phyloP scores from a whole-genome alignment of 2,329 filamentous ascomycete species.

The Alternaria conjuncta region DNA sequence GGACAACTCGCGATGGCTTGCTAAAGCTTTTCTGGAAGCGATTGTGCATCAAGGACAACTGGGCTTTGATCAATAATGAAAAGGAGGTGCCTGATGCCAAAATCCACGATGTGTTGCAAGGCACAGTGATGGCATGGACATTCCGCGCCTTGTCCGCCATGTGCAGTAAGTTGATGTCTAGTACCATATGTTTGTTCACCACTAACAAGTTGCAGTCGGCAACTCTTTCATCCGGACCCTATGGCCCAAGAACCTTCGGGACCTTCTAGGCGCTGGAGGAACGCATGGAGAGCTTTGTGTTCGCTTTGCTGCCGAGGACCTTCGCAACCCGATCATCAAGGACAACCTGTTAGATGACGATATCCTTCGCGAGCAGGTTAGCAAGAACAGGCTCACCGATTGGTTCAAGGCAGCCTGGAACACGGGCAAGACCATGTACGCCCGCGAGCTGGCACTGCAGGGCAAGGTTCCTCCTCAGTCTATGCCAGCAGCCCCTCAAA shows the following conservation, averaged over 20 bases:
- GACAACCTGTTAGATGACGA: slow-evolving; percentile 78
- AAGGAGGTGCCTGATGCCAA: slow-evolving; percentile 74
- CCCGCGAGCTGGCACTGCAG: slow-evolving; percentile 27
- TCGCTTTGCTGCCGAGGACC: slow-evolving; percentile 60
- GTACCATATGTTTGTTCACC: neutral
- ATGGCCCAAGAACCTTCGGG: slow-evolving; percentile 27
- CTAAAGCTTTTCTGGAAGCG: slow-evolving; percentile 83
- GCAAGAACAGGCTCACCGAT: slow-evolving; percentile 71
- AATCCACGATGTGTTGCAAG: slow-evolving; percentile 64
- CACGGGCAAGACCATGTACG: slow-evolving; percentile 45
- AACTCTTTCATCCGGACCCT: slow-evolving; percentile 19
- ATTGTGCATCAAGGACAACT: slow-evolving; percentile 83
- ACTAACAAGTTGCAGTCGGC: slow-evolving; percentile 21
- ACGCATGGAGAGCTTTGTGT: slow-evolving; percentile 66
- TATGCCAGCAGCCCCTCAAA: neutral
- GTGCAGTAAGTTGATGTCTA: slow-evolving; percentile 59
- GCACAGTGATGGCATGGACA: slow-evolving; percentile 72
- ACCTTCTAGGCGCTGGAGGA: slow-evolving; percentile 53
- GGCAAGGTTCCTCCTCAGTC: slow-evolving; percentile 1
- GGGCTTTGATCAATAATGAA: slow-evolving; percentile 79
- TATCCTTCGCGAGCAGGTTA: slow-evolving; percentile 67
- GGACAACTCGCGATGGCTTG: slow-evolving; percentile 54
- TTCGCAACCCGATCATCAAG: slow-evolving; percentile 70
- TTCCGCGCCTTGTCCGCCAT: slow-evolving; percentile 67
- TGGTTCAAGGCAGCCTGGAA: slow-evolving; percentile 64